Evolutionary conservation across 306 rosid species (phyloP).

Genomic region (Lathyrus tuberosus): DNA sequence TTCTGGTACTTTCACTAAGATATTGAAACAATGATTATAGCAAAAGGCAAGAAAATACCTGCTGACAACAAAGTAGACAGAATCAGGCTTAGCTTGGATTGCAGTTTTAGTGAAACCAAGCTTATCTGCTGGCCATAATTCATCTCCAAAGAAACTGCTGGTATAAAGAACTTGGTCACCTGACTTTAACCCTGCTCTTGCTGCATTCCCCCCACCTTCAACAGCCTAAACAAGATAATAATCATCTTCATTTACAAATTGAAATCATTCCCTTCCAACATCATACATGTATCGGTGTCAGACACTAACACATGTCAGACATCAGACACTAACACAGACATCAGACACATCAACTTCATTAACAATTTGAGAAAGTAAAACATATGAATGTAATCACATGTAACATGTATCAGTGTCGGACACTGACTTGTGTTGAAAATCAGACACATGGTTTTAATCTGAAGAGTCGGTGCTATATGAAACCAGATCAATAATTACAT

Average conservation of each 20-base stretch:
- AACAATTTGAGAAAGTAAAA: not conserved
- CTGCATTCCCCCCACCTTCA: slow-evolving; percentile 97
- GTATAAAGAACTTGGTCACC: slow-evolving; percentile 96
- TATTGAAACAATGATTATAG: too few relatives aligned
- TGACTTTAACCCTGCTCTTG: slow-evolving; percentile 82
- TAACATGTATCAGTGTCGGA: not conserved
- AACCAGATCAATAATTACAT: not conserved
- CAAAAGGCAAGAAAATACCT: slow-evolving; percentile 54
- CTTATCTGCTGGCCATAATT: slow-evolving; percentile 99
- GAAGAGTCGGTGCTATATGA: not conserved
- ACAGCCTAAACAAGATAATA: slow-evolving; percentile 62
- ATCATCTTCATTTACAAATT: slow-evolving; percentile 27
- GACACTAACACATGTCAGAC: too few relatives aligned
- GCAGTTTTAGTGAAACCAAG: slow-evolving; percentile 98
- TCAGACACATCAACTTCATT: not conserved
- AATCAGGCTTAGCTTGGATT: slow-evolving; percentile 91
- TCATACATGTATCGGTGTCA: not conserved
- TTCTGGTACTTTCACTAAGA: not conserved
- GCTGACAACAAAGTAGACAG: slow-evolving; percentile 94
- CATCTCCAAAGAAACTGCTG: slow-evolving; percentile 99
- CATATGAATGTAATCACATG: not conserved
- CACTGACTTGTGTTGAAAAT: too few relatives aligned
- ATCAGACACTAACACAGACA: not conserved
- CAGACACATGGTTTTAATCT: not conserved
- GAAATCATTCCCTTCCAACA: not conserved